Percentiles rank a stretch among this genome's conserved stretches.
These are phyloP conservation scores for Arthrobotrys entomopaga DNA, from an alignment of 2,329 filamentous ascomycete species.

Conservation along the genomic window DNA sequence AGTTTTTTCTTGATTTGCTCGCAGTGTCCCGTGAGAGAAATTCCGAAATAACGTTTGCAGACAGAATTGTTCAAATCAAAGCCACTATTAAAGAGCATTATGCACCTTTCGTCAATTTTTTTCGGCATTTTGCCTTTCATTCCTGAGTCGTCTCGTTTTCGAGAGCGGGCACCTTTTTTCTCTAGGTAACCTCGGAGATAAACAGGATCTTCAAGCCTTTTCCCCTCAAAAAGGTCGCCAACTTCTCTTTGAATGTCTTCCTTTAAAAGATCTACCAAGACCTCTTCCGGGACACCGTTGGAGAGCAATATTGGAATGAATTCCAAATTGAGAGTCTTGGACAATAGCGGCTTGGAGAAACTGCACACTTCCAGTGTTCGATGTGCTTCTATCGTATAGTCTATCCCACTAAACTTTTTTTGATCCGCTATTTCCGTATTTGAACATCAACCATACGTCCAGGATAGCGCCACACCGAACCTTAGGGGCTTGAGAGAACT, in stretches of 20 bases:
- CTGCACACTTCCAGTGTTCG: slow-evolving; percentile 74
- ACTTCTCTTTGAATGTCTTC: slow-evolving; percentile 68
- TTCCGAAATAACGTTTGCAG: slow-evolving; percentile 66
- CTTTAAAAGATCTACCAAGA: slow-evolving; percentile 66
- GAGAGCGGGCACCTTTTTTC: slow-evolving; percentile 56
- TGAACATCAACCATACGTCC: background rate
- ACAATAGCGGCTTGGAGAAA: slow-evolving; percentile 64
- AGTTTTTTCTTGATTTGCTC: slow-evolving; percentile 68
- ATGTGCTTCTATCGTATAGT: slow-evolving; percentile 66
- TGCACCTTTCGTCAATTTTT: background rate
- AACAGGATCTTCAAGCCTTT: slow-evolving; percentile 66
- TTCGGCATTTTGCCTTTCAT: slow-evolving; percentile 12
- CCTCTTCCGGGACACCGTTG: slow-evolving; percentile 65
- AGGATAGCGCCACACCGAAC: background rate
- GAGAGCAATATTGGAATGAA: slow-evolving; percentile 76
- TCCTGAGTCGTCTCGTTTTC: background rate
- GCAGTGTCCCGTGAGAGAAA: slow-evolving; percentile 67
- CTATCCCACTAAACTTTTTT: slow-evolving; percentile 69
- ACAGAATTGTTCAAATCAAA: slow-evolving; percentile 68
- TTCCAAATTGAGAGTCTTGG: slow-evolving; percentile 73
- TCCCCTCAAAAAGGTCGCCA: slow-evolving; percentile 64
- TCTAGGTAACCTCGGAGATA: slow-evolving; percentile 69
- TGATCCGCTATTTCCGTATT: slow-evolving; percentile 67
- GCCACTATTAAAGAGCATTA: slow-evolving; percentile 63
- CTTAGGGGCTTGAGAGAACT: background rate